These are phyloP conservation scores for Abelmoschus esculentus DNA, from an alignment of 345 rosid genomes.

Conservation along the genomic window DNA sequence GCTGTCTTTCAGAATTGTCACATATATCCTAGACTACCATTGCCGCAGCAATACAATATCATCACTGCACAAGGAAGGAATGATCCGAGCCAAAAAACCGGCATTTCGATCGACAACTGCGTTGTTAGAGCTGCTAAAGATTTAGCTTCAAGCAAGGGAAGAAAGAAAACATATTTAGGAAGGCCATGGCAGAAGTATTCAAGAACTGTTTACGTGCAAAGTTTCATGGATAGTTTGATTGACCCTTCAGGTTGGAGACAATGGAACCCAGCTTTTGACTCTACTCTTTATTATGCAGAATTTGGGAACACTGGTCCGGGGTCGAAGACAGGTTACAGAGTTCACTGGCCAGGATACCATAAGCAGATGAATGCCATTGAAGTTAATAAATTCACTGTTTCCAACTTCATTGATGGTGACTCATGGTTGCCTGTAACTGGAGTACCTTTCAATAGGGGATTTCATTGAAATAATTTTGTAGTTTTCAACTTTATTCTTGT, in stretches of 20 bases:
- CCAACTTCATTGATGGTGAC: neutral
- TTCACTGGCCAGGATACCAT: neutral
- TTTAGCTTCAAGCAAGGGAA: slow-evolving; percentile 33
- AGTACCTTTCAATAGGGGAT: neutral
- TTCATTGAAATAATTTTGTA: neutral
- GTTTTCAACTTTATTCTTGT: no score
- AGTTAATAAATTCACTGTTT: neutral
- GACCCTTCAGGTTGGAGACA: slow-evolving; percentile 32
- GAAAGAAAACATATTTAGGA: slow-evolving; percentile 38
- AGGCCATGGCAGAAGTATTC: slow-evolving; percentile 56
- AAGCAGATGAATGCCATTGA: neutral
- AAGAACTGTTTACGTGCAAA: neutral
- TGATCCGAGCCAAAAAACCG: slow-evolving; percentile 38
- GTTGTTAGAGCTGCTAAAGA: slow-evolving; percentile 49
- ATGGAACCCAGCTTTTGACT: slow-evolving; percentile 41
- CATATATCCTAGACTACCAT: slow-evolving; percentile 19
- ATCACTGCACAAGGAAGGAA: slow-evolving; percentile 47
- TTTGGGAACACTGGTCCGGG: neutral
- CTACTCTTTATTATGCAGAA: neutral
- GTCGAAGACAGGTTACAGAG: neutral
- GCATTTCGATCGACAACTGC: slow-evolving; percentile 62
- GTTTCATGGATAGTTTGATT: slow-evolving; percentile 4
- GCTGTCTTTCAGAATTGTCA: slow-evolving; percentile 20
- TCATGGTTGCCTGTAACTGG: neutral
- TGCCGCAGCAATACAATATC: slow-evolving; percentile 24